Evolutionary conservation across 225 moss, liverwort and hornwort species (phyloP).

Genomic region (Pseudisothecium myosuroides): DNA sequence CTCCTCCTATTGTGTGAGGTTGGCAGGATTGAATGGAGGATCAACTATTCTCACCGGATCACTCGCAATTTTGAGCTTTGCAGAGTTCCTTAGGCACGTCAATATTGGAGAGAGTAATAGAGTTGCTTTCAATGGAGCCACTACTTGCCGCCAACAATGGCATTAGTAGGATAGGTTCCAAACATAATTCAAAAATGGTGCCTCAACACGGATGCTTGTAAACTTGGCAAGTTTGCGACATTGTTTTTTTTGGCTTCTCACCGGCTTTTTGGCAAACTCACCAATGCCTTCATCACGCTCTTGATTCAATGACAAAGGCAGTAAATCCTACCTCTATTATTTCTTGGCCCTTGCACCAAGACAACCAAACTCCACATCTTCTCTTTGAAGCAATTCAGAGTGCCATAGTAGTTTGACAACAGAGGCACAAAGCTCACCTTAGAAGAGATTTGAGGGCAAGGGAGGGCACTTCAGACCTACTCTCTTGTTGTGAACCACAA

Average conservation of each 20-base stretch:
- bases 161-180: accelerated
- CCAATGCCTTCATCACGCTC: accelerated
- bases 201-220: accelerated
- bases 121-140: neutral
- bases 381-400: no score
- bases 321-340: neutral
- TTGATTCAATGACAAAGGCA: neutral
- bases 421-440: no score
- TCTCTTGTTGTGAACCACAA: no score
- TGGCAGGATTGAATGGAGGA: accelerated
- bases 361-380: neutral
- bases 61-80: neutral
- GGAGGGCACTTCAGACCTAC: no score
- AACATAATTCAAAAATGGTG: accelerated
- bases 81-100: accelerated
- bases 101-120: neutral
- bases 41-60: accelerated
- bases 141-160: neutral
- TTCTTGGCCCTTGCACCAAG: neutral
- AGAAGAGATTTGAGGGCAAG: no score
- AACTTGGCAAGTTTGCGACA: accelerated
- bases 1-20: accelerated
- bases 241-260: accelerated
- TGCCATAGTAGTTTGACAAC: no score
- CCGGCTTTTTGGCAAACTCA: accelerated